Evolutionary conservation across 139 green algal genomes (phyloP), one percentile per base, ranked within the genome.

Genomic region (Tetraselmis chui): DNA sequence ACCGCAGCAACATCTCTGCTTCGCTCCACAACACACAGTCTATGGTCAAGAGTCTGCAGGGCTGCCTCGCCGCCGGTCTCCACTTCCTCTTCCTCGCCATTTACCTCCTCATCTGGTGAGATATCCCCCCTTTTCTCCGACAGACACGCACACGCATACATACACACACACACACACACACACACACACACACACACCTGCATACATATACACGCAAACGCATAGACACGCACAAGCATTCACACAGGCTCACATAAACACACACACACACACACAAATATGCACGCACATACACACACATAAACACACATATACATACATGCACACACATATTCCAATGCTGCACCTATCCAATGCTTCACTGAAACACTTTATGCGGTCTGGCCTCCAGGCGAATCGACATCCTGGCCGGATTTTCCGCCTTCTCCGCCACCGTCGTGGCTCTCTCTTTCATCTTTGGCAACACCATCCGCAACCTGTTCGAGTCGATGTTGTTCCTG

Each of bases 361-460:
- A 67, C 45, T n/a, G n/a, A n/a, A n/a, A 67, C 45, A 18, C 45
- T 67, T 5, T 67, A 25, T 5, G 45, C 45, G n/a, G n/a, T n/a
- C n/a, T n/a, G n/a, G 45, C 45, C 45, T 18, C 45, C 45, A 67
- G 45, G 45, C 45, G 45, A 5, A 67, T 67, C 45, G 45, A 67
- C 18, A 18, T 67, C 45, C 11, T 67, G 5, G 45, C 45, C 45
- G 88, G 88, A 59, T 91, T 90, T 81, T 85, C 79, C 75, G 81
- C 86, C 78, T 90, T 91, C 59, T 85, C 78, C 2, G 84, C 86
- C 30, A 89, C 86, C 23, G 83, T 91, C 27, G 84, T 90, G 32
- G 86, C 86, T 0, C 79, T 91, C n/a, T 86, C 88, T 18, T 91
- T 91, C 76, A 83, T 91, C 29, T 91, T 91, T 77, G 88, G 88